phyloP scores from a whole-genome alignment of 495 filamentous ascomycete species.

The Clohesyomyces aquaticus region DNA sequence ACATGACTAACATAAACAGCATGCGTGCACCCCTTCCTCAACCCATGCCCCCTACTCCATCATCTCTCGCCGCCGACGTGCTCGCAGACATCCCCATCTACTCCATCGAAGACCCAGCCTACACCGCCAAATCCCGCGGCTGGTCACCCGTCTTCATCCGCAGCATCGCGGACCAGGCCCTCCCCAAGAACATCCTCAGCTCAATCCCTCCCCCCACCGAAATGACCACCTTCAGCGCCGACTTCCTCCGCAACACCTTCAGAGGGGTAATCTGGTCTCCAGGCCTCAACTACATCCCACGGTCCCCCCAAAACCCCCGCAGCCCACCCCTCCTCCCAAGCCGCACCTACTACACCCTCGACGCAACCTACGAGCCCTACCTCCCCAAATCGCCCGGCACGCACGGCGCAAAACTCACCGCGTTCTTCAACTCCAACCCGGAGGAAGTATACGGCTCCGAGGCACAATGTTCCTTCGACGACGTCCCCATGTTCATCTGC shows the following conservation, averaged over 20 bases:
- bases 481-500: slow-evolving; percentile 45
- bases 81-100: slow-evolving; percentile 1
- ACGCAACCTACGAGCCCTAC: slow-evolving; percentile 42
- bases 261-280: slow-evolving; percentile 43
- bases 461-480: slow-evolving; percentile 26
- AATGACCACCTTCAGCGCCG: slow-evolving; percentile 40
- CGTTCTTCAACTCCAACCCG: slow-evolving; percentile 44
- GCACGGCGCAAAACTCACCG: slow-evolving; percentile 48
- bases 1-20: neutral
- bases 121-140: neutral
- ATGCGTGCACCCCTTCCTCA: neutral
- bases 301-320: neutral
- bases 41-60: slow-evolving; percentile 3
- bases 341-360: slow-evolving; percentile 44
- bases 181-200: neutral
- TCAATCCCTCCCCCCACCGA: slow-evolving; percentile 19
- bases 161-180: neutral
- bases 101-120: slow-evolving; percentile 13
- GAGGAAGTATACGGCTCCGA: slow-evolving; percentile 29
- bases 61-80: neutral
- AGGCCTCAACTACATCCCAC: slow-evolving; percentile 42
- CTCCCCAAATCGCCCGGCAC: slow-evolving; percentile 41
- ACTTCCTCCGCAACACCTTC: slow-evolving; percentile 42
- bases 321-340: slow-evolving; percentile 23
- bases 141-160: slow-evolving; percentile 23